Evolutionary conservation across 495 filamentous ascomycete species (phyloP).

Genomic region (Mycothermus thermophilus): DNA sequence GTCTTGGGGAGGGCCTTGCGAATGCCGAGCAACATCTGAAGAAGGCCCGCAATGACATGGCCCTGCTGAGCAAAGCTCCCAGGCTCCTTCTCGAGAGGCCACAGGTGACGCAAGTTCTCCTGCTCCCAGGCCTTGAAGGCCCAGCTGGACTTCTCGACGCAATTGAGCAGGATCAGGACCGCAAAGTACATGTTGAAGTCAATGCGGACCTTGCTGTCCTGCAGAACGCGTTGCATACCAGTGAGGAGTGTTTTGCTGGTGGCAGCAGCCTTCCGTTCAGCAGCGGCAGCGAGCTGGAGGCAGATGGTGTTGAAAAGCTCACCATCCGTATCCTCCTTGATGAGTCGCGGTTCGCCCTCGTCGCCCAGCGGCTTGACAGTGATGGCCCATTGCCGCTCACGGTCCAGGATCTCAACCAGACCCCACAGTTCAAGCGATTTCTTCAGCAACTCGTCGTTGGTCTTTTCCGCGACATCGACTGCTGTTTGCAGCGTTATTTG

Average conservation of each 20-base stretch:
- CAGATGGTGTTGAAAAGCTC: slow-evolving; percentile 40
- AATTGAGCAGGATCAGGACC: slow-evolving; percentile 60
- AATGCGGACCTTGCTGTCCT: slow-evolving; percentile 53
- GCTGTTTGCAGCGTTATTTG: slow-evolving; percentile 50
- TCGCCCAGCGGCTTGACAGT: slow-evolving; percentile 20
- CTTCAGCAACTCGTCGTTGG: slow-evolving; percentile 50
- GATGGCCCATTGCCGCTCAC: slow-evolving; percentile 53
- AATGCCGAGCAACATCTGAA: slow-evolving; percentile 63
- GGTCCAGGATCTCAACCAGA: slow-evolving; percentile 57
- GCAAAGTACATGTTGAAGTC: slow-evolving; percentile 63
- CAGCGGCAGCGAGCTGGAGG: slow-evolving; percentile 58
- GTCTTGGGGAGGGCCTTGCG: slow-evolving; percentile 56
- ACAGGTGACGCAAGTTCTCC: slow-evolving; percentile 39
- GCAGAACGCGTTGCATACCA: slow-evolving; percentile 62
- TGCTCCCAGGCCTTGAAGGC: slow-evolving; percentile 63
- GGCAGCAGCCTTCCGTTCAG: slow-evolving; percentile 54
- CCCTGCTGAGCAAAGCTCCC: slow-evolving; percentile 54
- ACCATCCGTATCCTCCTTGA: slow-evolving; percentile 28
- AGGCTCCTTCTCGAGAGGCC: slow-evolving; percentile 61
- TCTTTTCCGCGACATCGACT: slow-evolving; percentile 36
- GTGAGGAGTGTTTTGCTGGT: slow-evolving; percentile 57
- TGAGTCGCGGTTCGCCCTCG: slow-evolving; percentile 17
- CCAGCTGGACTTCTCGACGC: slow-evolving; percentile 75
- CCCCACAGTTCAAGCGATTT: slow-evolving; percentile 64
- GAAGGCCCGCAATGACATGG: slow-evolving; percentile 53